Evolutionary conservation across 345 rosid species (phyloP), one percentile per base, ranked within the genome.

Genomic region (Boechera divaricarpa): DNA sequence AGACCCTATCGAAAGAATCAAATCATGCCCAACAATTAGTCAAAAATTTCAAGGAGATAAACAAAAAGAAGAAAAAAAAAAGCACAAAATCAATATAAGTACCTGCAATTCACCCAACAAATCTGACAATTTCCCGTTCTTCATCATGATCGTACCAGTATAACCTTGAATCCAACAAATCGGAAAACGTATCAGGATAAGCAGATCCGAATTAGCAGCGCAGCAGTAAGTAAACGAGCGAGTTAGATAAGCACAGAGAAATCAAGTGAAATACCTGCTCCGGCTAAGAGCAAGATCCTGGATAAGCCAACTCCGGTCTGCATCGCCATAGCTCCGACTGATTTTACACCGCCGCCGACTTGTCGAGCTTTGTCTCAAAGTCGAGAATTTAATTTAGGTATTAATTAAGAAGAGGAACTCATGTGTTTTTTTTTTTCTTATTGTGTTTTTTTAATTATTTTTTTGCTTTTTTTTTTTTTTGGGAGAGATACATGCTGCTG

Each of bases 101-200:
- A 96, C 99, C 96, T 93, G 97, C 64, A 96, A 81, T 74, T 96
- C 93, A 65, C 90, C 92, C 36, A 96, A 42, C 55, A 91, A 1
- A 4, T 93, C 98, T 1, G 99, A 88, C 45, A 96, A 75, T 81
- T 95, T 95, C 0, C 98, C 93, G 65, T 95, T 91, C 60, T 88
- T 87, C 53, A 93, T 12, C 82, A 95, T 80, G 67, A 95, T 56
- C 42, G 98, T 93, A 42, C 92, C 89, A 15, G 94, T 86, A 38
- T 95, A 95, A 16, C 98, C 99, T 79, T 47, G 6, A 55, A 29
- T 73, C 26, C 53, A 59, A 5, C 68, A 18, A 45, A 70, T 31
- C 68, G 62, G 48, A 58, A 69, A 53, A 59, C 63, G 54, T 10
- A 45, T 66, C 32, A 57, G 18, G 18, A 67, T 28, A 12, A 16